These are phyloP conservation scores for Thielaviopsis populi DNA, from an alignment of 2,329 filamentous ascomycete genomes.

Conservation along the genomic window DNA sequence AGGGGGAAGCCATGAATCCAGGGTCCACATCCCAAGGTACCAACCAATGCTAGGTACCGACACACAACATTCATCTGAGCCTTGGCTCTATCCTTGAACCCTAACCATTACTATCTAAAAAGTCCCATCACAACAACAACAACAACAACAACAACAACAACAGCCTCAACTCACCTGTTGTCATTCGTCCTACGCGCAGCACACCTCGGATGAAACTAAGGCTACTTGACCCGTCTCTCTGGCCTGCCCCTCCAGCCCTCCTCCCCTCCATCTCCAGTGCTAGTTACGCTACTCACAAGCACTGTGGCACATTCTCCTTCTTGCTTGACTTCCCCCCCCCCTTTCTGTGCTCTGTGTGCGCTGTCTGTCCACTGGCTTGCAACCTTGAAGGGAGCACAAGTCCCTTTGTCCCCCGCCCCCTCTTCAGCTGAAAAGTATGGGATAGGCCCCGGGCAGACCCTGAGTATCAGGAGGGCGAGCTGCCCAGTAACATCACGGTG, in stretches of 20 bases:
- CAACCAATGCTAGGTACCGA: neutral
- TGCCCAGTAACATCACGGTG: neutral
- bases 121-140: neutral
- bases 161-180: neutral
- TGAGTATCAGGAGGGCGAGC: neutral
- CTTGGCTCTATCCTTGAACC: neutral
- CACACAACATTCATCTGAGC: neutral
- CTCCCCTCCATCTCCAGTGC: too few species aligned
- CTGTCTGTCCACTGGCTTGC: neutral
- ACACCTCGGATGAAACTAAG: neutral
- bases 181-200: too few species aligned
- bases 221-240: neutral
- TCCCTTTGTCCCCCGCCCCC: neutral
- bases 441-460: neutral
- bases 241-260: neutral
- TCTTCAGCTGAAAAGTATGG: neutral
- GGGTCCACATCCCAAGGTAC: neutral
- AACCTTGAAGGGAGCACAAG: slow-evolving; percentile 3
- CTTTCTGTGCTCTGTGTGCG: neutral
- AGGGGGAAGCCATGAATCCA: neutral
- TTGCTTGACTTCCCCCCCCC: neutral
- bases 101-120: neutral
- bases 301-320: neutral
- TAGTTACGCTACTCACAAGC: too few species aligned
- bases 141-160: neutral